Evolutionary conservation across 345 rosid genomes (phyloP).

Genomic region (Excoecaria cochinchinensis): DNA sequence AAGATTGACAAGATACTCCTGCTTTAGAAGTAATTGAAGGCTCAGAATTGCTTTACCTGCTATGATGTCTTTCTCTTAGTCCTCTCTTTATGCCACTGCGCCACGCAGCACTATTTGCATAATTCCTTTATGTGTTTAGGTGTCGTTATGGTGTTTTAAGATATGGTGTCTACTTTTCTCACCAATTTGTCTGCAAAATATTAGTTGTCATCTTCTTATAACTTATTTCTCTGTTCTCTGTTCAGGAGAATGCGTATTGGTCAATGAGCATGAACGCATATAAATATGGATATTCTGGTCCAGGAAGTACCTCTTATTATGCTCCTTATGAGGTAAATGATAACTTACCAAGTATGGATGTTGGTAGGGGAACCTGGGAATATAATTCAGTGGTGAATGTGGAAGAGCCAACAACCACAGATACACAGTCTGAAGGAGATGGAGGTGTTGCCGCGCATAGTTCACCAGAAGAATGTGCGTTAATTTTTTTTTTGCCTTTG

Average conservation of each 20-base stretch:
- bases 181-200: not conserved
- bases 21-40: not conserved
- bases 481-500: not conserved
- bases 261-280: constrained; percentile 52
- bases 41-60: not conserved
- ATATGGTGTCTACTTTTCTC: not conserved
- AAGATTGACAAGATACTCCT: not conserved
- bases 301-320: constrained; percentile 42
- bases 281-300: constrained; percentile 56
- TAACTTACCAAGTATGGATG: constrained; percentile 46
- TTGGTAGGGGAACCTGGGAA: constrained; percentile 47
- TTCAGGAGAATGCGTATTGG: constrained; percentile 54
- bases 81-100: not conserved
- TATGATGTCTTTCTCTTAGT: not conserved
- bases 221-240: not conserved
- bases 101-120: not conserved
- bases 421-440: constrained; percentile 31
- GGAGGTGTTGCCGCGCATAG: constrained; percentile 27
- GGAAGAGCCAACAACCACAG: constrained; percentile 39
- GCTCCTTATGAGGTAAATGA: constrained; percentile 45
- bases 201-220: not conserved
- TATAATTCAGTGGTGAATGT: constrained; percentile 33
- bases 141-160: not conserved
- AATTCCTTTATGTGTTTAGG: not conserved
- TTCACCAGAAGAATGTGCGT: constrained; percentile 55